phyloP scores from a whole-genome alignment of 2,329 filamentous ascomycete genomes.

The Didymellaceae sp. region DNA sequence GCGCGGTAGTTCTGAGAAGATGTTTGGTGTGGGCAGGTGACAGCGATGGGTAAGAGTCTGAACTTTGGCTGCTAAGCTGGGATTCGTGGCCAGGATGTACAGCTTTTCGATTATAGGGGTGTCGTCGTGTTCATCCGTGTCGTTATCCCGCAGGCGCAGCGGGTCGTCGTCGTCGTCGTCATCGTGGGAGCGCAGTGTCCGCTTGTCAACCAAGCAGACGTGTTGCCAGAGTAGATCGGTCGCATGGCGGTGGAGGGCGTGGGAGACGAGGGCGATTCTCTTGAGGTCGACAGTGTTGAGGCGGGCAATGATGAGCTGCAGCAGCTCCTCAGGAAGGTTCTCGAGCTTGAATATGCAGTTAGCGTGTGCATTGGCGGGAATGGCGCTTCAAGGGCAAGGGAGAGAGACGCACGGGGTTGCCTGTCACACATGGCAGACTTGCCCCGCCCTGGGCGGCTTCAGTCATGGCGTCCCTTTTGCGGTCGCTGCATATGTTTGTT shows the following conservation, averaged over 20 bases:
- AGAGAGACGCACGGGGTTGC: not conserved
- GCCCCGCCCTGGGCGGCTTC: not conserved
- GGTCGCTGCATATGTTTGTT: not conserved
- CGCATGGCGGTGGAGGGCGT: constrained; percentile 45
- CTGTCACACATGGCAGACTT: not conserved
- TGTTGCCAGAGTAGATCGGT: constrained; percentile 50
- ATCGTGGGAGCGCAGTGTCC: constrained; percentile 33
- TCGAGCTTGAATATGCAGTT: constrained; percentile 26
- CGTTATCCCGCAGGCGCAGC: constrained; percentile 21
- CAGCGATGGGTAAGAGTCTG: constrained; percentile 54
- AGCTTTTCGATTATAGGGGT: constrained; percentile 54
- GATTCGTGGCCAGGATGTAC: constrained; percentile 50
- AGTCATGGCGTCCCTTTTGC: constrained; percentile 3
- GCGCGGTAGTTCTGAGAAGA: constrained; percentile 52
- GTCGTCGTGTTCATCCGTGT: constrained; percentile 47
- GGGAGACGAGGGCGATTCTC: constrained; percentile 44
- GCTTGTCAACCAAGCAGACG: constrained; percentile 51
- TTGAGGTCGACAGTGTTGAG: constrained; percentile 42
- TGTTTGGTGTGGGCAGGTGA: constrained; percentile 53
- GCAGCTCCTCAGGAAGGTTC: constrained; percentile 51
- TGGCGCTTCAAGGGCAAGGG: constrained; percentile 2
- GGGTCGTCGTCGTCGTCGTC: constrained; percentile 16
- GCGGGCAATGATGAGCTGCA: constrained; percentile 48
- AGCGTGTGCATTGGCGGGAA: not conserved
- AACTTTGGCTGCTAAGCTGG: constrained; percentile 51